These are phyloP conservation scores for Cladophialophora carrionii DNA, from an alignment of 2,329 filamentous ascomycete genomes.

Conservation along the genomic window DNA sequence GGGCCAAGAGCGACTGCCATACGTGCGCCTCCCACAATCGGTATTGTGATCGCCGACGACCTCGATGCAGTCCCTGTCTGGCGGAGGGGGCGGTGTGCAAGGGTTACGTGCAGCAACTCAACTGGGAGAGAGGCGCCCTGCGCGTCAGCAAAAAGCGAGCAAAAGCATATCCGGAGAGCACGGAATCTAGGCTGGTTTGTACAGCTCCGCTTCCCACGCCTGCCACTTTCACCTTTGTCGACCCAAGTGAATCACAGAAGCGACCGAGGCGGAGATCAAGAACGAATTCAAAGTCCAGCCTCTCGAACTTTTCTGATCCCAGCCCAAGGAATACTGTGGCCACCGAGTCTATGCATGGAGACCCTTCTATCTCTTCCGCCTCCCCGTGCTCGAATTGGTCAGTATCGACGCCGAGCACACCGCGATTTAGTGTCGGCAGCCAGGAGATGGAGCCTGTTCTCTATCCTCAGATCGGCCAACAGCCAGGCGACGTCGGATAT, in stretches of 20 bases:
- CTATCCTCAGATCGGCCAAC: slow-evolving; percentile 14
- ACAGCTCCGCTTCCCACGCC: slow-evolving; percentile 22
- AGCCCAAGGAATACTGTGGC: not conserved
- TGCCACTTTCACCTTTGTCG: slow-evolving; percentile 31
- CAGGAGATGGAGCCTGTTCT: slow-evolving; percentile 10
- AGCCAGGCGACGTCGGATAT: slow-evolving; percentile 23
- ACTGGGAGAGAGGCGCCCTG: slow-evolving; percentile 31
- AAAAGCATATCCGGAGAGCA: slow-evolving; percentile 3
- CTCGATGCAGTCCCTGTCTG: slow-evolving; percentile 36
- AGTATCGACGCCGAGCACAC: slow-evolving; percentile 7
- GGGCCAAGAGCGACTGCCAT: slow-evolving; percentile 37
- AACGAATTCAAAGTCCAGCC: slow-evolving; percentile 24
- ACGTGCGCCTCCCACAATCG: slow-evolving; percentile 32
- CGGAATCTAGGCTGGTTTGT: not conserved
- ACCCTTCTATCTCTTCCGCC: slow-evolving; percentile 7
- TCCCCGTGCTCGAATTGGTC: slow-evolving; percentile 25
- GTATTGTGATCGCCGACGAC: slow-evolving; percentile 33
- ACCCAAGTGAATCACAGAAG: slow-evolving; percentile 12
- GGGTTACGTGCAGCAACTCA: slow-evolving; percentile 36
- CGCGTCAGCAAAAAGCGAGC: slow-evolving; percentile 23
- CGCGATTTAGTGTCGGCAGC: not conserved
- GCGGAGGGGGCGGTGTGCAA: slow-evolving; percentile 32
- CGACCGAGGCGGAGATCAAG: slow-evolving; percentile 19
- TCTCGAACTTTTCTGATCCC: not conserved
- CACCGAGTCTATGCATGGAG: not conserved